These are phyloP conservation scores for Alternaria gansuensis DNA, from an alignment of 2,329 filamentous ascomycete species.

Conservation along the genomic window DNA sequence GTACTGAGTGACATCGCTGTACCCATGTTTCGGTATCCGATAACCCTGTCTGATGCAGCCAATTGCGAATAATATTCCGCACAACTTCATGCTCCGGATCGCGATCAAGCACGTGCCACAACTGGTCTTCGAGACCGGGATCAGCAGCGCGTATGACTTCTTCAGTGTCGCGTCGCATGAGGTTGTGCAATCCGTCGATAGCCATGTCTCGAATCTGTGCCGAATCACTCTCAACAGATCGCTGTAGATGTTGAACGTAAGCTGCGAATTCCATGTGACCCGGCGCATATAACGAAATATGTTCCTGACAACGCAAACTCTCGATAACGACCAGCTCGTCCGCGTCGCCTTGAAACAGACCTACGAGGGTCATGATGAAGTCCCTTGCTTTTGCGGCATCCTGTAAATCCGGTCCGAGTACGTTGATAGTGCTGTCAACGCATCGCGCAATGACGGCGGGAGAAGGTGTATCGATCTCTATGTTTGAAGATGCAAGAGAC, in stretches of 20 bases:
- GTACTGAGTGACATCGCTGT: slow-evolving; percentile 82
- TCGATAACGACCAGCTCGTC: slow-evolving; percentile 76
- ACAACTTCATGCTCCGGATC: slow-evolving; percentile 79
- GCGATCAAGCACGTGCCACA: slow-evolving; percentile 89
- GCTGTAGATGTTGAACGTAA: slow-evolving; percentile 85
- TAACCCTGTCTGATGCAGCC: slow-evolving; percentile 89
- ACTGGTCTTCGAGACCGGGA: slow-evolving; percentile 82
- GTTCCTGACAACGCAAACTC: slow-evolving; percentile 84
- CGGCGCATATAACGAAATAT: slow-evolving; percentile 90
- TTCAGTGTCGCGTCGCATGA: slow-evolving; percentile 91
- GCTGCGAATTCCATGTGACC: slow-evolving; percentile 82
- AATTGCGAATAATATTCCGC: slow-evolving; percentile 88
- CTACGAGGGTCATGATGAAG: slow-evolving; percentile 85
- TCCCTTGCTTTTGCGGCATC: slow-evolving; percentile 92
- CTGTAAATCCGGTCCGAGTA: slow-evolving; percentile 92
- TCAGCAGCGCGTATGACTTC: slow-evolving; percentile 81
- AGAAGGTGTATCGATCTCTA: slow-evolving; percentile 85
- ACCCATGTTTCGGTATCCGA: slow-evolving; percentile 86
- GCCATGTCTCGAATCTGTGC: slow-evolving; percentile 78
- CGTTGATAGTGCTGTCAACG: slow-evolving; percentile 95
- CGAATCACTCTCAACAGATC: slow-evolving; percentile 74
- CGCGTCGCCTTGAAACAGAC: slow-evolving; percentile 80
- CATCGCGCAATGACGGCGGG: slow-evolving; percentile 84
- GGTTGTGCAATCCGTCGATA: slow-evolving; percentile 86
- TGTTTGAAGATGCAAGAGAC: slow-evolving; percentile 84